Conservation (phyloP, 2,329 filamentous ascomycete species). For the Fusarium bactridioides region DNA sequence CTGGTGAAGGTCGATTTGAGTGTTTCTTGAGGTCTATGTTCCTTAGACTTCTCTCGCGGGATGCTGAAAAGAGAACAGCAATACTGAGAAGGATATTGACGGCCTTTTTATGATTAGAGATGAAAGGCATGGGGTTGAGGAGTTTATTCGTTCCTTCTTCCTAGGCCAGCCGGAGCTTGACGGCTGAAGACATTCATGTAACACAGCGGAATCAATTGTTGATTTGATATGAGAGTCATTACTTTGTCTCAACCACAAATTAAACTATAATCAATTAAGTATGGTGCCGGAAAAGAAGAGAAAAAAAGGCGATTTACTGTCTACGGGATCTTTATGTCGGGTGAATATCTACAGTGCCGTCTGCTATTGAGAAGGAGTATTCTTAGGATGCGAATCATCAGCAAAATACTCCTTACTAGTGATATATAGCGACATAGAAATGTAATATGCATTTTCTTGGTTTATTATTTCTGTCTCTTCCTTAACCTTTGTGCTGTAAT, state of each 20-base stretch:
- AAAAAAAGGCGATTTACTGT: not conserved
- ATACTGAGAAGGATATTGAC: not conserved
- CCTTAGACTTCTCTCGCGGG: not conserved
- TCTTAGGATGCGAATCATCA: not conserved
- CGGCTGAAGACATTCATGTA: not conserved
- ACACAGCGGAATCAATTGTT: not conserved
- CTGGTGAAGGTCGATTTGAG: not conserved
- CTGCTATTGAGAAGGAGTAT: not conserved
- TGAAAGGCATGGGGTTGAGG: not conserved
- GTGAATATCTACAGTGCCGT: not conserved
- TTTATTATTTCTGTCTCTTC: not conserved
- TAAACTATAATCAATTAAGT: not conserved
- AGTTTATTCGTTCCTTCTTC: not conserved
- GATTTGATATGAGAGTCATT: not conserved
- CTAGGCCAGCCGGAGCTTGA: not conserved
- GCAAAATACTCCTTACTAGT: not conserved
- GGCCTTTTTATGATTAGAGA: constrained; percentile 1
- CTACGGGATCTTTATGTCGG: not conserved
- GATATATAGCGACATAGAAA: not conserved
- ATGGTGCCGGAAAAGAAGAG: not conserved
- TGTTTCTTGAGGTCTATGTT: not conserved
- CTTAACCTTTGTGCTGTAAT: not conserved
- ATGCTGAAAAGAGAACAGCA: not conserved
- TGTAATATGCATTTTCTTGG: not conserved
- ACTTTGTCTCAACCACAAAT: not conserved